These are phyloP conservation scores for Dictyophora rubrovolvata DNA, from an alignment of 768 basidiomycete genomes.

Conservation along the genomic window DNA sequence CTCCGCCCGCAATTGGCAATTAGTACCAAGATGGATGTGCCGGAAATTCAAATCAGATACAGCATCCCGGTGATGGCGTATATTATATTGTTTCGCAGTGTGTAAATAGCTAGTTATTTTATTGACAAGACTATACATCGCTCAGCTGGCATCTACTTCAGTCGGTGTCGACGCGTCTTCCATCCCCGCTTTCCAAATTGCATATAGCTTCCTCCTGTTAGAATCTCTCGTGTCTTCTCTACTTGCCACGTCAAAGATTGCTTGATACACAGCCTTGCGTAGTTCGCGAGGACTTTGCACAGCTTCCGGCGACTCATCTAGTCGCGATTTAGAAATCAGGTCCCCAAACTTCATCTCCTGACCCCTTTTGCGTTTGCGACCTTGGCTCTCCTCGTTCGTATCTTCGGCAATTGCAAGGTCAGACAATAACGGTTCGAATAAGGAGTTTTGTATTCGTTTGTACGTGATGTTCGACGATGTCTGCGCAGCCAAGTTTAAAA, in stretches of 20 bases:
- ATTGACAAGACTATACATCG: not conserved
- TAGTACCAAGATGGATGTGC: not conserved
- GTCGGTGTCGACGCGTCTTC: constrained; percentile 35
- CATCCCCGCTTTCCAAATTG: constrained; percentile 56
- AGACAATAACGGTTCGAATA: constrained; percentile 61
- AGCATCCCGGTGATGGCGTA: not conserved
- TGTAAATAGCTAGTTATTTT: not conserved
- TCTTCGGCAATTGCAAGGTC: constrained; percentile 29
- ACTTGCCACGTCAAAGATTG: constrained; percentile 67
- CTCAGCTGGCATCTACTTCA: constrained; percentile 16
- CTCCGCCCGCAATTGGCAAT: not conserved
- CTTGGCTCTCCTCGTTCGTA: constrained; percentile 24
- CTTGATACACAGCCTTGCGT: constrained; percentile 45
- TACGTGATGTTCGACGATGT: constrained; percentile 57
- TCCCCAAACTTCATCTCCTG: constrained; percentile 30
- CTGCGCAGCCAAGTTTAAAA: constrained; percentile 59
- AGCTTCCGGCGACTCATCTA: not conserved
- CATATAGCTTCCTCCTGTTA: constrained; percentile 77
- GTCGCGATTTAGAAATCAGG: constrained; percentile 34
- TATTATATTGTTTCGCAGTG: not conserved
- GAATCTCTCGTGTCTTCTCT: constrained; percentile 62
- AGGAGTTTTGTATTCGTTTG: constrained; percentile 56
- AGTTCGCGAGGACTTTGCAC: constrained; percentile 20
- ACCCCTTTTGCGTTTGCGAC: constrained; percentile 36
- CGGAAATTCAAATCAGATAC: not conserved